Evolutionary conservation across 1,284 basidiomycete species (phyloP), one percentile per base, ranked within the genome.

Genomic region (Cutaneotrichosporon sp.): DNA sequence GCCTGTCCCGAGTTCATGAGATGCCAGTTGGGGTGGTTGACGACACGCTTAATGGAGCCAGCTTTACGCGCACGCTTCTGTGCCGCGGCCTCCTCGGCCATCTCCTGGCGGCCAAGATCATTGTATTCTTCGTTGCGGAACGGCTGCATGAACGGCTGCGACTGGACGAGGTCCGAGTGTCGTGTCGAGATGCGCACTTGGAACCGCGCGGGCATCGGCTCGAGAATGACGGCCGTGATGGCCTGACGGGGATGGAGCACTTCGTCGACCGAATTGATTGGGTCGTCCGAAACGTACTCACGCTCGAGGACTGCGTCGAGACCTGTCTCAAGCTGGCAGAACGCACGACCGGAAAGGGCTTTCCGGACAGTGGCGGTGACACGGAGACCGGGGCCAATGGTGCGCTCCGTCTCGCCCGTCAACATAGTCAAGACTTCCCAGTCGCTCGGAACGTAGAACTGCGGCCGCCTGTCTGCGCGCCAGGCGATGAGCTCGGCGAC

Each of bases 21-120:
- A 71, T 94, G 90, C 82, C 97, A 99, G 76, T 97, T 93, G 3
- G 96, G 96, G 72, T 99, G 96, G 71, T 97, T 93, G 78, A 98
- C 90, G 43, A 94, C 84, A 24, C 96, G 81, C 59, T 90, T 84
- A 49, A 84, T 81, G 67, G 82, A 79, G 68, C 87, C 82, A 39
- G 84, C 83, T 71, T 90, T 84, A 3, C 87, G 84, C 42, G 86
- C 80, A 75, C 91, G 93, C 77, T 89, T 91, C 60, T 80, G 82
- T 54, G 86, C 79, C 52, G 89, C 78, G 49, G 90, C 86, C 55
- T 79, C 76, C 67, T 94, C 90, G 52, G 84, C 84, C 35, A 84
- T 80, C 47, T 79, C 78, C 52, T 82, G 84, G 22, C 78, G 72
- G 14, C 38, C 51, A 1, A 49, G 27, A 49, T 71, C 62, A 54